Evolutionary conservation across 1,139 yeast species (phyloP), one percentile per base, ranked within the genome.

Genomic region (Eremothecium sinecaudum): DNA sequence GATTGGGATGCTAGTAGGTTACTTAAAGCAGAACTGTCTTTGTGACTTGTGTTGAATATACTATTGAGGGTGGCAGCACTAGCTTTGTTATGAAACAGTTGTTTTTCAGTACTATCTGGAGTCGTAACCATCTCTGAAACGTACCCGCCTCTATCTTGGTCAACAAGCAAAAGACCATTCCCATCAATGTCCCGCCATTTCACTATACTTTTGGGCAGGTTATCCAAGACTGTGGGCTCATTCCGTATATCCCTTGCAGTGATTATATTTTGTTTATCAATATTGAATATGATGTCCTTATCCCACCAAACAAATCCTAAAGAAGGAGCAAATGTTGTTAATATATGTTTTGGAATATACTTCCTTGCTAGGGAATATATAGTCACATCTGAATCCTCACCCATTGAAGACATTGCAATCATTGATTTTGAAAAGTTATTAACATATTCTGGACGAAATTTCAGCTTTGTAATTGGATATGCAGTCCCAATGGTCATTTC

Each of bases 291-390:
- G 13, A 44, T 31, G 12, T 51, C 42, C 3, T 50, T 47, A 35
- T 56, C 53, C 53, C 56, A 55, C 61, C 61, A 56, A 4, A 53
- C 58, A 32, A 56, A 41, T 3, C 61, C 61, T 13, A 47, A 35
- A 1, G 61, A 52, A 4, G 58, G 48, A 3, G 56, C 44, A 2
- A 46, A 33, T 7, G 58, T 51, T 13, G 43, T 35, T 13, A 56
- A 20, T 3, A 77, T 67, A 48, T 79, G 75, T 34, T 71, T 68
- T 0, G 98, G 95, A 10, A 87, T 71, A 51, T 71, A 79, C 45
- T 78, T 82, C 40, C 96, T 64, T 28, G 70, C 68, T 32, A 87
- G 63, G 34, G 78, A 76, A 72, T 84, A 90, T 2, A 84, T 68
- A 26, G 80, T 75, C 5, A 84, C 69, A 13, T 76, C 69, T 8